These are phyloP conservation scores for Davidsoniella eucalypti DNA, from an alignment of 2,329 filamentous ascomycete genomes.

Conservation along the genomic window DNA sequence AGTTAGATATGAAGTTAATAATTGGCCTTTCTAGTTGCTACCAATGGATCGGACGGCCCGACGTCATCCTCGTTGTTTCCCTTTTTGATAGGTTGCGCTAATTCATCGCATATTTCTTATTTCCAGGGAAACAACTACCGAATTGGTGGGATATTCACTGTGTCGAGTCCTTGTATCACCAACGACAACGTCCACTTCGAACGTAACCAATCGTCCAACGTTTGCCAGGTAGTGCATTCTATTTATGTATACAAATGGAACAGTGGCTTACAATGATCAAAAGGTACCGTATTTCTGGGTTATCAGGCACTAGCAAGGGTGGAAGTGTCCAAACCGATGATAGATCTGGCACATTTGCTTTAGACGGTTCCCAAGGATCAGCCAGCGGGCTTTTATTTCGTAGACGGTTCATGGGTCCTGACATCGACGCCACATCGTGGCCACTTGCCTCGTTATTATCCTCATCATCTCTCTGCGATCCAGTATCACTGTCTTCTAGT, in stretches of 20 bases:
- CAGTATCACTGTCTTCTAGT: neutral
- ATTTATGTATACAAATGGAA: neutral
- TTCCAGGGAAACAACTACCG: too few species aligned
- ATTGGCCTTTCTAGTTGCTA: too few species aligned
- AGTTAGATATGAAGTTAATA: neutral
- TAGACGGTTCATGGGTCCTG: neutral
- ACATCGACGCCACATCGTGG: neutral
- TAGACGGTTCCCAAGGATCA: neutral
- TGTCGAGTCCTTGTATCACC: neutral
- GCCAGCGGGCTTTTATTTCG: neutral
- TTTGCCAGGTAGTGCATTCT: neutral
- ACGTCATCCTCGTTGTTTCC: too few species aligned
- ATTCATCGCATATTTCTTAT: too few species aligned
- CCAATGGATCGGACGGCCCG: too few species aligned
- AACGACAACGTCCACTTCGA: too few species aligned
- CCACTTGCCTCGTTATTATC: neutral
- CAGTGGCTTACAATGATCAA: slow-evolving; percentile 12
- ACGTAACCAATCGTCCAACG: neutral
- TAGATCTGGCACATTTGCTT: neutral
- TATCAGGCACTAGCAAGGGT: neutral
- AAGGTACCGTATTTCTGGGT: slow-evolving; percentile 9
- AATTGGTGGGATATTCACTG: too few species aligned
- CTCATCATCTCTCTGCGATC: neutral
- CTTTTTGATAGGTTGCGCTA: too few species aligned
- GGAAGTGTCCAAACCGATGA: neutral